phyloP scores from a whole-genome alignment of 805 yeast genomes.

The Metschnikowia hibisci region DNA sequence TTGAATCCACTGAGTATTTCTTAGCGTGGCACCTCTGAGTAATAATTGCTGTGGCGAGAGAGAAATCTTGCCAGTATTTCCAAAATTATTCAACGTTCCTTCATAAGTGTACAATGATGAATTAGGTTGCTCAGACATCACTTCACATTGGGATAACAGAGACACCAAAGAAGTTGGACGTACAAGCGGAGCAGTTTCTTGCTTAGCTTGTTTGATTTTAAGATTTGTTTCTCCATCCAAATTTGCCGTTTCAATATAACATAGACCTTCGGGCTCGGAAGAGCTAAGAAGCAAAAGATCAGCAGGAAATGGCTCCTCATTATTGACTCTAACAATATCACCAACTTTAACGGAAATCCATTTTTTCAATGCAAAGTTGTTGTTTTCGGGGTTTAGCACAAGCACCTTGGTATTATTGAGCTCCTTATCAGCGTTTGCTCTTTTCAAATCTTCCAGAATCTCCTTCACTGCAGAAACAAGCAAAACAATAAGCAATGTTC shows the following conservation, averaged over 20 bases:
- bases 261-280: constrained; percentile 97
- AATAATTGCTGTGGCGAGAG: constrained; percentile 87
- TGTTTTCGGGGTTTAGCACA: constrained; percentile 54
- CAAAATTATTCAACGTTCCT: constrained; percentile 69
- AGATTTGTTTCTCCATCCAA: constrained; percentile 97
- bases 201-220: constrained; percentile 84
- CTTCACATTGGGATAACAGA: constrained; percentile 32
- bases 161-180: constrained; percentile 53
- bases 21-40: constrained; percentile 89
- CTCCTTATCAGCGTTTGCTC: constrained; percentile 85
- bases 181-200: constrained; percentile 71
- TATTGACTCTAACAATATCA: constrained; percentile 77
- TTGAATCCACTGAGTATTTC: constrained; percentile 93
- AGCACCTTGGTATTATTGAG: constrained; percentile 73
- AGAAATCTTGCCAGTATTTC: constrained; percentile 48
- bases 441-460: constrained; percentile 81
- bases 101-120: constrained; percentile 92
- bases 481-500: constrained; percentile 80
- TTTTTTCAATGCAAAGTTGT: constrained; percentile 59
- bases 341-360: constrained; percentile 94
- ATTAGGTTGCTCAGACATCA: constrained; percentile 88
- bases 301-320: constrained; percentile 92
- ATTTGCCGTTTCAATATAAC: constrained; percentile 96
- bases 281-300: constrained; percentile 81
- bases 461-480: constrained; percentile 92